These are phyloP conservation scores for Chlamydomonas incerta DNA, from an alignment of 139 green algal genomes.

Conservation along the genomic window DNA sequence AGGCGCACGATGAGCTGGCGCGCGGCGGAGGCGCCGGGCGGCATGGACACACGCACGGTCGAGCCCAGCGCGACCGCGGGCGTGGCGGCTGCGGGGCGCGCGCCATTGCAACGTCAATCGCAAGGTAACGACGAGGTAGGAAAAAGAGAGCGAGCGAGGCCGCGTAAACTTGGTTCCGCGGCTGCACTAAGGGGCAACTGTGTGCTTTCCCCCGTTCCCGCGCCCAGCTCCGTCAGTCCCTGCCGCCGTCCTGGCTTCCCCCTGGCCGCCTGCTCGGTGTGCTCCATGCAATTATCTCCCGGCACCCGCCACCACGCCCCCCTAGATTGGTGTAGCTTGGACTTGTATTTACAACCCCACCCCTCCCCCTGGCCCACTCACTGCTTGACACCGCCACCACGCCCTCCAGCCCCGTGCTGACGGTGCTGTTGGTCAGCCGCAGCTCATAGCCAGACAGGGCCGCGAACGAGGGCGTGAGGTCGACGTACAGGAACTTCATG, in stretches of 20 bases:
- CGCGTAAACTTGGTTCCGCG: no score
- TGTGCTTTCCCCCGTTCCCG: no score
- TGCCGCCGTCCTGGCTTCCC: no score
- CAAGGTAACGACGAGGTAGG: no score
- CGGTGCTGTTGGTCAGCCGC: neutral
- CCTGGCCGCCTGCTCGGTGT: no score
- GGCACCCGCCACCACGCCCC: no score
- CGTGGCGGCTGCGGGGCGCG: neutral
- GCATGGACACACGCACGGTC: slow-evolving; percentile 9
- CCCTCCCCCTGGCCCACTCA: neutral
- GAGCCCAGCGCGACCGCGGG: neutral
- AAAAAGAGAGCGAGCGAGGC: no score
- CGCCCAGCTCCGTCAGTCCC: no score
- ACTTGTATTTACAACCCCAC: neutral
- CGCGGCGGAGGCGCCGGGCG: neutral
- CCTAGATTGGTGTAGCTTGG: no score
- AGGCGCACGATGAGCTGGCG: slow-evolving; percentile 18
- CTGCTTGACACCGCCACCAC: neutral
- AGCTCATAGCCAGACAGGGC: slow-evolving; percentile 11
- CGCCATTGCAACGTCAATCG: no score
- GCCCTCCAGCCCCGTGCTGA: neutral
- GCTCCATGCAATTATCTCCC: no score
- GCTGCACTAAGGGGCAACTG: no score
- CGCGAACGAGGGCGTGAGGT: neutral
- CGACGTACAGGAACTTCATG: neutral